Evolutionary conservation across 2,329 filamentous ascomycete species (phyloP), one percentile per base, ranked within the genome.

Genomic region (Dendrostoma leiphaemia): DNA sequence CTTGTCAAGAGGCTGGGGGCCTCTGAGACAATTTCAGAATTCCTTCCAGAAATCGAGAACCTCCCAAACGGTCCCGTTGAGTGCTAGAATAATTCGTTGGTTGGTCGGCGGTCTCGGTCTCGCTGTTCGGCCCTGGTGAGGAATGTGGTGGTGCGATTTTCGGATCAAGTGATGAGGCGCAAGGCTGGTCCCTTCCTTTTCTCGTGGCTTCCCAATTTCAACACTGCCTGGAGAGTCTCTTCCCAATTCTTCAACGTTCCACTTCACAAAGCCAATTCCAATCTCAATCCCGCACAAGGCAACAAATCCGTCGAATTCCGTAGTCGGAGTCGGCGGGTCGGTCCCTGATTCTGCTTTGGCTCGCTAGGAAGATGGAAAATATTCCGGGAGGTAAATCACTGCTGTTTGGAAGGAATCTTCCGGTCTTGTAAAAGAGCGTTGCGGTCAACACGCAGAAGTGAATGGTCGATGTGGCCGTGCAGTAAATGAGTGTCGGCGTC

Each of bases 371-470:
- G n/a, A 41, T 26, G 6, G 38, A 41, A n/a, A n/a, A n/a, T n/a
- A n/a, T n/a, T 41, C 21, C 6, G 26, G 23, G 6, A 23, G 31
- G 31, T 32, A 40, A 24, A 35, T 10, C 15, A 24, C 40, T 40
- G 40, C 21, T 37, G 19, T 13, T 31, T 29, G 17, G 21, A 43
- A 45, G 21, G 12, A 32, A n/a, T n/a, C 35, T 24, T 28, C 5
- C 32, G 35, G 52, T 44, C 17, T 17, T 46, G 13, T 34, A 53
- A 53, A 53, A 40, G 50, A 52, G 50, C 46, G 56, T 51, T 59
- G 57, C 57, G 57, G 54, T 57, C 54, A 57, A 57, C 54, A 59
- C 57, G 51, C 50, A 21, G 46, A 48, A 57, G 45, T 28, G 49
- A 59, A 48, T 35, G 51, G 28, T 38, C 26, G 10, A 31, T 35